Evolutionary conservation across 2,329 filamentous ascomycete species (phyloP), one percentile per base, ranked within the genome.

Genomic region (Coniochaeta sp.): DNA sequence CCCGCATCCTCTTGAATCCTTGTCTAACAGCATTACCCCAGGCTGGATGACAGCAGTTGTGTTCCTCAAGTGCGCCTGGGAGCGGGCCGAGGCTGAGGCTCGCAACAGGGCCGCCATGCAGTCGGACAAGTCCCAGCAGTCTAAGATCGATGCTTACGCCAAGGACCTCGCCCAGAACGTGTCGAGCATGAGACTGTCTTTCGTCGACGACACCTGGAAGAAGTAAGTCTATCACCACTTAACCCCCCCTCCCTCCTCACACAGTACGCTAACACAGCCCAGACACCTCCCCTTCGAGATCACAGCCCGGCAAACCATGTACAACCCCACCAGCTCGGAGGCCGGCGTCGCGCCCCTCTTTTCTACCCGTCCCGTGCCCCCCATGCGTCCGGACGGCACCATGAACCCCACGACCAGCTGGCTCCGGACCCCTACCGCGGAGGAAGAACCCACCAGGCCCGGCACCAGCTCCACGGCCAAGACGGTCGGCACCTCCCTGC

Each of bases 41-140:
- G 70, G 70, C 53, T 70, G 60, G 56, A 73, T 75, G 63, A 75
- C 73, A 0, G 71, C 70, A 0, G 61, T 68, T 10, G 60, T 74
- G 1, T 70, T 74, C 45, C 53, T 68, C 48, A 70, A 69, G 49
- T 51, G 56, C 31, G 49, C 55, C 8, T 60, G 58, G 53, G 27
- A 33, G 10, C 18, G 55, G 9, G 20, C 30, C 14, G 42, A 55
- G 45, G 38, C 38, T 6, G 20, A n/a, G n/a, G n/a, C 3, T 5
- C 16, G 12, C 6, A 26, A 13, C 13, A 26, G 20, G 12, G 18
- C 20, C 38, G 20, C 38, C 13, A 42, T 4, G 20, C 22, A n/a
- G 38, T 5, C 9, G 20, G 3, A 13, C 6, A 6, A 16, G n/a
- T n/a, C n/a, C n/a, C 3, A 4, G 38, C 18, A 26, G 14, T 18